Evolutionary conservation across 169 alveolate species (phyloP).

Genomic region (Plasmodium sp.): DNA sequence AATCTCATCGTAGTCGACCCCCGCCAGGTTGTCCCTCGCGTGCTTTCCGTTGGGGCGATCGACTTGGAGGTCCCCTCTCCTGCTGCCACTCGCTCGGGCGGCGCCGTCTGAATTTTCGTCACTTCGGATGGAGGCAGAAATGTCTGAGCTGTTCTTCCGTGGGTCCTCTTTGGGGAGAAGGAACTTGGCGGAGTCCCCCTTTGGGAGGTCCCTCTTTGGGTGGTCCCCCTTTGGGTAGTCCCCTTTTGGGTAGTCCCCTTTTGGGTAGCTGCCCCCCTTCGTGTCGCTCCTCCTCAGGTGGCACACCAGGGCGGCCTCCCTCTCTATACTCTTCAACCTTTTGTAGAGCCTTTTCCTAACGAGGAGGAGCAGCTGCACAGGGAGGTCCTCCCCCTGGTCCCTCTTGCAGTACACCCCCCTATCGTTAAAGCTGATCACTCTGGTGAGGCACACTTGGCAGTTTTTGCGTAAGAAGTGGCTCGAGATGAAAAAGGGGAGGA

Average conservation of each 20-base stretch:
- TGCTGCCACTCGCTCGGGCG: neutral
- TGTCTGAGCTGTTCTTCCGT: neutral
- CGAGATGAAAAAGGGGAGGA: constrained; percentile 34
- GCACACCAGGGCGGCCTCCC: neutral
- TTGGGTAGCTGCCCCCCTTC: neutral
- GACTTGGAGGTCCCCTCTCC: neutral
- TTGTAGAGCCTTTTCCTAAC: neutral
- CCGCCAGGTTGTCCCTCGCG: neutral
- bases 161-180: neutral
- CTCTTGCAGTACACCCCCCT: constrained; percentile 23
- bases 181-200: neutral
- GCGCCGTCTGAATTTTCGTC: neutral
- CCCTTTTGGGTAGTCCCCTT: neutral
- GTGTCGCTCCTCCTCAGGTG: neutral
- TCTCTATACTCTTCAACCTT: neutral
- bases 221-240: neutral
- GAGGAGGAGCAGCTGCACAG: neutral
- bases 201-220: too few species aligned
- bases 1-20: neutral
- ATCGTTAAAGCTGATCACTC: constrained; percentile 41
- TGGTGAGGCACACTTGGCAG: neutral
- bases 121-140: neutral
- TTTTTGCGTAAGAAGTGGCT: constrained; percentile 3
- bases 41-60: neutral
- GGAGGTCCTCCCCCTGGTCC: constrained; percentile 7